A percentile compares a stretch with the other conserved stretches of the same genome.
Conservation (phyloP, 345 rosid species). For the Fremontodendron californicum region DNA sequence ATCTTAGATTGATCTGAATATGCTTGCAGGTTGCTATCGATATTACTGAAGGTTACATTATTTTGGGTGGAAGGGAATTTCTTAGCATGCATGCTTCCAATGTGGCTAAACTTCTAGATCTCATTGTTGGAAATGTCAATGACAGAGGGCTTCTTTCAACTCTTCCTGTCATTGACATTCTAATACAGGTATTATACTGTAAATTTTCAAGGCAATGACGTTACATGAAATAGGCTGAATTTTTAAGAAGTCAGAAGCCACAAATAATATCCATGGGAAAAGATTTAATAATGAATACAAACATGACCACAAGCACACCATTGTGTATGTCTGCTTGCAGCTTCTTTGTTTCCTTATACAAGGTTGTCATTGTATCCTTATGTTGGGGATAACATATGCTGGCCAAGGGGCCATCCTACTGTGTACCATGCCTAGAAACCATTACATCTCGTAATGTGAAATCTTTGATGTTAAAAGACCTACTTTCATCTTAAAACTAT, state of each 20-base stretch:
- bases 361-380: neutral
- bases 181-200: constrained; percentile 62
- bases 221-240: neutral
- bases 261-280: neutral
- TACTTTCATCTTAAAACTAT: neutral
- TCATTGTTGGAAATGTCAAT: constrained; percentile 89
- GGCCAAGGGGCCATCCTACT: neutral
- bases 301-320: neutral
- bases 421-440: neutral
- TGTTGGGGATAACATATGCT: neutral
- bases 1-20: constrained; percentile 12
- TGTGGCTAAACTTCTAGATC: constrained; percentile 86
- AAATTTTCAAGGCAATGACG: neutral
- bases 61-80: constrained; percentile 81
- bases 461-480: neutral
- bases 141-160: constrained; percentile 73
- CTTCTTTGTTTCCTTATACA: neutral
- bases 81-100: constrained; percentile 70
- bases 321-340: neutral
- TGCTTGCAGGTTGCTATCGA: constrained; percentile 71
- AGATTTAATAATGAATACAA: neutral
- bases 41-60: constrained; percentile 72
- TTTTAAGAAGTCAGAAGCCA: neutral
- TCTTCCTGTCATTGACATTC: constrained; percentile 83
- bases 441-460: neutral